Conservation (phyloP, 768 basidiomycete genomes). For the Hemileccinum impolitum region DNA sequence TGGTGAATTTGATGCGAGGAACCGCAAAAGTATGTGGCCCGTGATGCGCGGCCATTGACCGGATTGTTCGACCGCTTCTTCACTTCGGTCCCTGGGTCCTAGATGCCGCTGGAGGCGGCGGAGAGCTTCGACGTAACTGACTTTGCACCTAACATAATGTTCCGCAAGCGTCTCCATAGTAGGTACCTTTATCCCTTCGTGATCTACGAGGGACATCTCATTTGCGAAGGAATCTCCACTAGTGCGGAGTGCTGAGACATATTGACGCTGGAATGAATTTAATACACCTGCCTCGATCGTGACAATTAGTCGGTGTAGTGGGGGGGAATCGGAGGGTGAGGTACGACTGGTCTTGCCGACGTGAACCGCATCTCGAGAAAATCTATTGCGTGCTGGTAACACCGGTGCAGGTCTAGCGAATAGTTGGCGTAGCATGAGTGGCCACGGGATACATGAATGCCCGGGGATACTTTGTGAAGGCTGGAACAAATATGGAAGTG, state of each 20-base stretch:
- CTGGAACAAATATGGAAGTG: too few relatives aligned
- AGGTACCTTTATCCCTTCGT: neutral
- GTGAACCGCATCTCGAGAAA: too few relatives aligned
- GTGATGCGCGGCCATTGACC: constrained; percentile 38
- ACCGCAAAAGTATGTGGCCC: constrained; percentile 24
- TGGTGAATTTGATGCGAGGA: constrained; percentile 21
- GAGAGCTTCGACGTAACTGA: neutral
- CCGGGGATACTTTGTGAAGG: too few relatives aligned
- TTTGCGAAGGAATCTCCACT: neutral
- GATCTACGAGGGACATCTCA: neutral
- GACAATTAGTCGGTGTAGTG: too few relatives aligned
- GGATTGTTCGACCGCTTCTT: constrained; percentile 6
- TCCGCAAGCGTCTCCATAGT: neutral
- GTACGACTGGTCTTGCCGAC: too few relatives aligned
- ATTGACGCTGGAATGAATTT: neutral
- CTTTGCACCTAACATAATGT: constrained; percentile 1
- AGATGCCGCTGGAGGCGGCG: neutral
- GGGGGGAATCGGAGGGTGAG: too few relatives aligned
- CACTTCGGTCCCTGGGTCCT: constrained; percentile 10
- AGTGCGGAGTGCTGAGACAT: neutral
- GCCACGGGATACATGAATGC: too few relatives aligned
- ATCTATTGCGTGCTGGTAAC: too few relatives aligned
- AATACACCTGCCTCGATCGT: too few relatives aligned
- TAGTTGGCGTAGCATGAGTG: too few relatives aligned
- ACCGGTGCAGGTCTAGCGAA: too few relatives aligned